Conservation (phyloP, 2,329 filamentous ascomycete species). For the Calonectria crousiana region DNA sequence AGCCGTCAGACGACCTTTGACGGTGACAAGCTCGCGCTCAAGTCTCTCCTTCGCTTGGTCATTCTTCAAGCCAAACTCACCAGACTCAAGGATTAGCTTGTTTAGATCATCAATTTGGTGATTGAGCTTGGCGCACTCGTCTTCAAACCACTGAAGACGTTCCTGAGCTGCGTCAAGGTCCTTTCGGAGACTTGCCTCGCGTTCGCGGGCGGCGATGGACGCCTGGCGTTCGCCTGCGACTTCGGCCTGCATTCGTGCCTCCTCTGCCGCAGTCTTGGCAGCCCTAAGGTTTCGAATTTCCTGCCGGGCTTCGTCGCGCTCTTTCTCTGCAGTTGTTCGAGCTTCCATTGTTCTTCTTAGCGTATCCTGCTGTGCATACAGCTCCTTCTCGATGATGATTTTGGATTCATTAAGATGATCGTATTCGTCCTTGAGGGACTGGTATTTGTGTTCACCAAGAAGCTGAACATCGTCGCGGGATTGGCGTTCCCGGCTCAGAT, state of each 20-base stretch:
- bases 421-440: slow-evolving; percentile 85
- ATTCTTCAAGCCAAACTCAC: slow-evolving; percentile 88
- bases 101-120: slow-evolving; percentile 87
- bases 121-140: slow-evolving; percentile 81
- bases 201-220: slow-evolving; percentile 82
- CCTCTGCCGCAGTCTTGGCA: slow-evolving; percentile 87
- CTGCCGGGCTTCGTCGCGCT: slow-evolving; percentile 88
- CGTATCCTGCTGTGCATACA: slow-evolving; percentile 95
- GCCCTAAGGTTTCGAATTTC: slow-evolving; percentile 87
- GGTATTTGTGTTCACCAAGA: slow-evolving; percentile 88
- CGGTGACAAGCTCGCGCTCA: slow-evolving; percentile 89
- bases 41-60: slow-evolving; percentile 95
- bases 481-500: slow-evolving; percentile 90
- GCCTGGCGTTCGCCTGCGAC: slow-evolving; percentile 83
- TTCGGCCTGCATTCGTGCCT: slow-evolving; percentile 86
- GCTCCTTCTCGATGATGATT: slow-evolving; percentile 97
- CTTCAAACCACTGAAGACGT: slow-evolving; percentile 82
- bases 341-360: slow-evolving; percentile 88
- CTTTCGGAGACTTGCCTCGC: slow-evolving; percentile 80
- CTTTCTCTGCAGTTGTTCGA: slow-evolving; percentile 82
- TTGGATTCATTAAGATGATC: slow-evolving; percentile 92
- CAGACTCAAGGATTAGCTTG: slow-evolving; percentile 88
- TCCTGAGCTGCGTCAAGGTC: slow-evolving; percentile 85
- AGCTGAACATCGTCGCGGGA: slow-evolving; percentile 94
- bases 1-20: slow-evolving; percentile 88